These are phyloP conservation scores for Rhododendron ovatum DNA, from an alignment of 148 eudicot species.

Conservation along the genomic window DNA sequence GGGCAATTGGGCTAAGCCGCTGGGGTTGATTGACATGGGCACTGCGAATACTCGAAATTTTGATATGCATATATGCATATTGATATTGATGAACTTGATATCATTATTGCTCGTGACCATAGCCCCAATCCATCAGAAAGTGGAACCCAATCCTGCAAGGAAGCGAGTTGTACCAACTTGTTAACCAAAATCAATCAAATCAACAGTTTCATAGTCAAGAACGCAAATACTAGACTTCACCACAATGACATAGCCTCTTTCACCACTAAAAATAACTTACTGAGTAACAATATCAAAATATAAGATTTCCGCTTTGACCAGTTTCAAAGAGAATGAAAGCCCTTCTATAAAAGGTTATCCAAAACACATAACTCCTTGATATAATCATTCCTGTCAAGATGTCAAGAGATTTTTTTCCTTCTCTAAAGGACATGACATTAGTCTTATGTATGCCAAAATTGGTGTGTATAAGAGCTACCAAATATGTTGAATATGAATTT, in stretches of 20 bases:
- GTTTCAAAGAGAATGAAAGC: not conserved
- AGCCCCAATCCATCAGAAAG: not conserved
- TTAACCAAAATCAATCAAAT: not conserved
- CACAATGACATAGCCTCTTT: too few species aligned
- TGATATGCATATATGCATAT: not conserved
- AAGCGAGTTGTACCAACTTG: not conserved
- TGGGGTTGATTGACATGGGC: not conserved
- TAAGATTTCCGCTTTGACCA: not conserved
- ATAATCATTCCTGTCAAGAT: not conserved
- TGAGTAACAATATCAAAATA: not conserved
- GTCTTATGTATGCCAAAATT: not conserved
- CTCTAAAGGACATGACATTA: not conserved
- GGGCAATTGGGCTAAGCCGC: not conserved
- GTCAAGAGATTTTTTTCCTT: not conserved
- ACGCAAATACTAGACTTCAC: not conserved
- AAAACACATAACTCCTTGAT: not conserved
- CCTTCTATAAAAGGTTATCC: not conserved
- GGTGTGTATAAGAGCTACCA: not conserved
- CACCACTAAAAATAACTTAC: not conserved
- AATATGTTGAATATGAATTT: not conserved
- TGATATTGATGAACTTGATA: not conserved
- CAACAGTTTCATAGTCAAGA: not conserved
- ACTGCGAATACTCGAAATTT: not conserved
- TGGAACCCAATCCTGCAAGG: not conserved
- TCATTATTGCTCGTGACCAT: not conserved